Conservation (phyloP, 2,329 filamentous ascomycete species). For the Fusarium tjaetaba region DNA sequence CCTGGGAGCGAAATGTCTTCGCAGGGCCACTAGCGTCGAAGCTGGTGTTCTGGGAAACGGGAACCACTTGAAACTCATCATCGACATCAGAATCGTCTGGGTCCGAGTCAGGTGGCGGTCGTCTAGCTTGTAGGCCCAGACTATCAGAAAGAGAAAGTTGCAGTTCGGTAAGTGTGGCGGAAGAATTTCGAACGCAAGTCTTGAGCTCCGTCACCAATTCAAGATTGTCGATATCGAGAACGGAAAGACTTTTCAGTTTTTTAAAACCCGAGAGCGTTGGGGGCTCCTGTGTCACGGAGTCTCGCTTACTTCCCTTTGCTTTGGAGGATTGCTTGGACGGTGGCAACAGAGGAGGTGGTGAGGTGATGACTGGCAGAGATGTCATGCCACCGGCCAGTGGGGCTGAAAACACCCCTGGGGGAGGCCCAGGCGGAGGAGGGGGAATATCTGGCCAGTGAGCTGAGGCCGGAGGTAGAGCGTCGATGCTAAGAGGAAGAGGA, state of each 20-base stretch:
- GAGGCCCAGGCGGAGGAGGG: conserved; percentile 32
- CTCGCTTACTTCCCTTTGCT: conserved; percentile 48
- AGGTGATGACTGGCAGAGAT: conserved; percentile 30
- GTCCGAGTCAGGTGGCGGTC: conserved; percentile 51
- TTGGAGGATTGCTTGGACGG: conserved; percentile 51
- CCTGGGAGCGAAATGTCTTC: conserved; percentile 59
- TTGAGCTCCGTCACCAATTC: conserved; percentile 66
- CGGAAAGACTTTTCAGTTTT: conserved; percentile 60
- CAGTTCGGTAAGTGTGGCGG: conserved; percentile 63
- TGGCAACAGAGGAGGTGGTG: conserved; percentile 47
- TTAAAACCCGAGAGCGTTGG: conserved; percentile 68
- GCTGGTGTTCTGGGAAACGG: conserved; percentile 44
- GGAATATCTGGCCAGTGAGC: conserved; percentile 45
- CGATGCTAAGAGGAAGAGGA: conserved; percentile 53
- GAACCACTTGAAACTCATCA: conserved; percentile 62
- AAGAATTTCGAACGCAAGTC: conserved; percentile 64
- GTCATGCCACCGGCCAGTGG: conserved; percentile 18
- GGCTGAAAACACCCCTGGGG: conserved; percentile 33
- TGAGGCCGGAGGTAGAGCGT: conserved; percentile 45
- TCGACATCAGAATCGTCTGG: conserved; percentile 63
- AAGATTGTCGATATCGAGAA: conserved; percentile 70
- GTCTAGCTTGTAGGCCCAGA: conserved; percentile 56
- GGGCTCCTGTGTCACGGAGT: conserved; percentile 50
- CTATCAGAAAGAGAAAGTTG: conserved; percentile 67
- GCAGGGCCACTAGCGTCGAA: conserved; percentile 55